phyloP scores from a whole-genome alignment of 2,329 filamentous ascomycete genomes.

The Coniochaeta prunicola region DNA sequence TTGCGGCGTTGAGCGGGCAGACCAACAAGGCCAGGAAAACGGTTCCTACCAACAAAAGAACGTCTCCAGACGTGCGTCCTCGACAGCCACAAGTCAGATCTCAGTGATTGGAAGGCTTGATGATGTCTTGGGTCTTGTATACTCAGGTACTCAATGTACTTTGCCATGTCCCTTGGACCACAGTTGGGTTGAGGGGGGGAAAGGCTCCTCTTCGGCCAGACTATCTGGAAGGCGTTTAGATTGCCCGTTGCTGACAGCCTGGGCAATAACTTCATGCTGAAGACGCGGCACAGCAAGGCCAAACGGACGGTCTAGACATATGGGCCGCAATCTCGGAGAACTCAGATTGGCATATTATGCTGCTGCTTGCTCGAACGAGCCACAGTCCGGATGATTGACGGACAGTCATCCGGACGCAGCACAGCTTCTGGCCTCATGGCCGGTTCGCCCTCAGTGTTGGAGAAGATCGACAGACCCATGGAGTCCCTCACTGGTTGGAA shows the following conservation, averaged over 20 bases:
- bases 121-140: background rate
- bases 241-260: background rate
- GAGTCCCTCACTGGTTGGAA: background rate
- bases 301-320: background rate
- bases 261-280: background rate
- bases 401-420: background rate
- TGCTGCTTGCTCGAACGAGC: background rate
- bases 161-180: background rate
- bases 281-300: background rate
- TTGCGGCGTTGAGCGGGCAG: background rate
- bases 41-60: background rate
- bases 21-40: background rate
- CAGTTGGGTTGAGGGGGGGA: too few species aligned
- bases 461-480: background rate
- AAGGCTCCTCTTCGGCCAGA: conserved; percentile 4
- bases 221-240: conserved; percentile 1
- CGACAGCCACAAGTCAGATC: background rate
- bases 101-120: background rate
- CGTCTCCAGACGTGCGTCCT: background rate
- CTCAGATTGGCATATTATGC: background rate
- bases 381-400: background rate
- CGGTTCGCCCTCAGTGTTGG: background rate
- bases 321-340: background rate
- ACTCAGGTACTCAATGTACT: background rate
- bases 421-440: background rate